These are phyloP conservation scores for Blastomyces silverae DNA, from an alignment of 2,329 filamentous ascomycete species.

Conservation along the genomic window DNA sequence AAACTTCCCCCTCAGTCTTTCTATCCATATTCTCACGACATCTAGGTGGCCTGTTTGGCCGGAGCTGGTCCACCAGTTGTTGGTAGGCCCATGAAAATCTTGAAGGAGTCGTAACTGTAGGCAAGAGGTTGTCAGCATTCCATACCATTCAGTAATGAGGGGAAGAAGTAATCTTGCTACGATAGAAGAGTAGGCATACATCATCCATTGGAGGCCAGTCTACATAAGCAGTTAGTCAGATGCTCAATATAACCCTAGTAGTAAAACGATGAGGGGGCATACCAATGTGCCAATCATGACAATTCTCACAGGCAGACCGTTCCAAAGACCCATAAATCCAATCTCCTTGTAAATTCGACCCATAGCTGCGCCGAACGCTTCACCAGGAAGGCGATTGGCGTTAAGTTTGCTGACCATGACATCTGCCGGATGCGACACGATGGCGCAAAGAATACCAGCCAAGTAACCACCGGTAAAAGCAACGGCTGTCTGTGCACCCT, in stretches of 20 bases:
- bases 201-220: conserved; percentile 89
- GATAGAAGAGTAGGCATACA: conserved; percentile 51
- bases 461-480: conserved; percentile 79
- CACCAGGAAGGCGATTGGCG: conserved; percentile 65
- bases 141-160: neutral
- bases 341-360: conserved; percentile 78
- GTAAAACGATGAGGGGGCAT: conserved; percentile 18
- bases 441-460: conserved; percentile 79
- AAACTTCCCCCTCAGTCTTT: neutral
- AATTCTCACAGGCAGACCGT: conserved; percentile 76
- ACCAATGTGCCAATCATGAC: conserved; percentile 75
- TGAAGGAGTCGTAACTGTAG: conserved; percentile 62
- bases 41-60: conserved; percentile 41
- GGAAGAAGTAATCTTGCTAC: neutral
- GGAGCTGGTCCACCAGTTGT: conserved; percentile 65
- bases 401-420: conserved; percentile 94
- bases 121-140: conserved; percentile 24
- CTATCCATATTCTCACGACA: neutral
- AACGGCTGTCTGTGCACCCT: conserved; percentile 74
- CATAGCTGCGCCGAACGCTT: conserved; percentile 70
- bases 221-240: conserved; percentile 25
- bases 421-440: conserved; percentile 72
- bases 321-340: conserved; percentile 84
- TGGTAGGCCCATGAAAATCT: conserved; percentile 81
- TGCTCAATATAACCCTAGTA: neutral